These are phyloP conservation scores for Penicillium sp. DNA, from an alignment of 2,329 filamentous ascomycete genomes.

Conservation along the genomic window DNA sequence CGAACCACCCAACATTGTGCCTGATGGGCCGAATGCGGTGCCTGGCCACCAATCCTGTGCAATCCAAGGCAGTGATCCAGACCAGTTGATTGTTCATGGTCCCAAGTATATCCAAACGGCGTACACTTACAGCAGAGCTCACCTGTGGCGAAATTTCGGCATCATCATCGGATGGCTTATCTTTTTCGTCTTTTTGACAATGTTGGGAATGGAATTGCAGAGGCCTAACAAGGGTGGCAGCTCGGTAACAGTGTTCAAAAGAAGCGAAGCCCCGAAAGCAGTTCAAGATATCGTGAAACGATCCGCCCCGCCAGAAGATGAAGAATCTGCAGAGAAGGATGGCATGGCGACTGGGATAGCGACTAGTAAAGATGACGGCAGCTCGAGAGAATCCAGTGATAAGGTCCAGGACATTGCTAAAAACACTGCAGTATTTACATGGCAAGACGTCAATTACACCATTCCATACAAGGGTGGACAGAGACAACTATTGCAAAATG, in stretches of 20 bases:
- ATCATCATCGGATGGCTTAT: conserved; percentile 75
- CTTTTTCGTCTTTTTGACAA: conserved; percentile 73
- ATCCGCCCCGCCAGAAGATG: conserved; percentile 45
- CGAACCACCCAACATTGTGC: conserved; percentile 57
- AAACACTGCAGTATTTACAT: conserved; percentile 75
- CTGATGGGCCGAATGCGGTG: conserved; percentile 48
- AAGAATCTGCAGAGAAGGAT: conserved; percentile 50
- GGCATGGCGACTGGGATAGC: conserved; percentile 10
- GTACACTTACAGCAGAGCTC: conserved; percentile 56
- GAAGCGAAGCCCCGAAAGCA: conserved; percentile 61
- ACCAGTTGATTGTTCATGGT: conserved; percentile 54
- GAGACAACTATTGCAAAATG: conserved; percentile 56
- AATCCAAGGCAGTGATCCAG: conserved; percentile 57
- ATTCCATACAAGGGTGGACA: conserved; percentile 50
- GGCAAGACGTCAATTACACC: conserved; percentile 78
- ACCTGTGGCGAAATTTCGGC: conserved; percentile 72
- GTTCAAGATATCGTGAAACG: conserved; percentile 58
- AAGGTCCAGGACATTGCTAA: conserved; percentile 56
- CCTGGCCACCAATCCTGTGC: conserved; percentile 59
- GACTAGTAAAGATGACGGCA: conserved; percentile 20
- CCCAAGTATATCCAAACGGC: conserved; percentile 56
- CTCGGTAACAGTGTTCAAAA: conserved; percentile 73
- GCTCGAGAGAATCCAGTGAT: conserved; percentile 19
- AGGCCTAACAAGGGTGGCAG: conserved; percentile 79
- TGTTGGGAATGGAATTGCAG: conserved; percentile 74